Evolutionary conservation across 768 basidiomycete genomes (phyloP).

Genomic region (Lanmaoa pseudosensibilis): DNA sequence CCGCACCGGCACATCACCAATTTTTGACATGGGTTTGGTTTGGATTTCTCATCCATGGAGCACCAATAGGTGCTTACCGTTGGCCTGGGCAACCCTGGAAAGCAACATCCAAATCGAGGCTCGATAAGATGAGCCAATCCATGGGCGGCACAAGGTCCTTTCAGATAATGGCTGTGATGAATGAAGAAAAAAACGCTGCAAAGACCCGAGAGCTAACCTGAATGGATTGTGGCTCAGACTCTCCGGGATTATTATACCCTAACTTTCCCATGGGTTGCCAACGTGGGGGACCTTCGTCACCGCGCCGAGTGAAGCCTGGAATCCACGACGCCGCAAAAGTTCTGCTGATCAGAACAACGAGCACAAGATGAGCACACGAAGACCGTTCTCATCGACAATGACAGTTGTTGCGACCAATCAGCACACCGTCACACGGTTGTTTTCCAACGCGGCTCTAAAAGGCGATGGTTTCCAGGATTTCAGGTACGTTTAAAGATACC

Average conservation of each 20-base stretch:
- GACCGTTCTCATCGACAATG: not conserved
- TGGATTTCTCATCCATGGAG: conserved; percentile 14
- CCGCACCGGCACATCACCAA: conserved; percentile 3
- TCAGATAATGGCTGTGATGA: not conserved
- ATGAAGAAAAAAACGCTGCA: not conserved
- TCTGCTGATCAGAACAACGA: too few relatives aligned
- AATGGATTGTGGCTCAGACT: not conserved
- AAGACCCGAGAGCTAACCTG: not conserved
- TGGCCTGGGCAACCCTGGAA: not conserved
- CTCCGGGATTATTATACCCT: not conserved
- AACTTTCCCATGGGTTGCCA: conserved; percentile 12
- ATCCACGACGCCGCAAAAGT: not conserved
- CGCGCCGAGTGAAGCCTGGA: not conserved
- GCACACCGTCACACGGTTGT: too few relatives aligned
- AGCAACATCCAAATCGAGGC: conserved; percentile 1
- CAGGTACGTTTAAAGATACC: not conserved
- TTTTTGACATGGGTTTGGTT: not conserved
- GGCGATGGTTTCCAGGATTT: not conserved
- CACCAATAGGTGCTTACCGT: not conserved
- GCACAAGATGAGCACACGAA: not conserved
- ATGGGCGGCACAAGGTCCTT: not conserved
- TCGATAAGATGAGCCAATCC: not conserved
- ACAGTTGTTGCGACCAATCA: too few relatives aligned
- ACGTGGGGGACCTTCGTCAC: not conserved
- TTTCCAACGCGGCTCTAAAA: too few relatives aligned